These are phyloP conservation scores for Chaetomiaceae sp. DNA, from an alignment of 2,329 filamentous ascomycete genomes.

Conservation along the genomic window DNA sequence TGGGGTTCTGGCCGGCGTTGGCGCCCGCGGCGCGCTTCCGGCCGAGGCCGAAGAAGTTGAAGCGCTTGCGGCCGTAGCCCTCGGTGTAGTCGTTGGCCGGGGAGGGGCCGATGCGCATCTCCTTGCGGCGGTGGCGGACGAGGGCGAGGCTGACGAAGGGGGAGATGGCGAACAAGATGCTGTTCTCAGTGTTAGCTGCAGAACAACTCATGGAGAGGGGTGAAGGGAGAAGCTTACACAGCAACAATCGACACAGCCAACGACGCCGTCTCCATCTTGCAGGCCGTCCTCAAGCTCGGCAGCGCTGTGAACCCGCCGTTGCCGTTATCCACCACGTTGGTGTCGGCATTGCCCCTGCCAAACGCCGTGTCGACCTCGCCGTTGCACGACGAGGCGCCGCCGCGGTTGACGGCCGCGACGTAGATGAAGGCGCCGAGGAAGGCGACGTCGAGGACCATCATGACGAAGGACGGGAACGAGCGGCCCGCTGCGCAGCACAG, in stretches of 20 bases:
- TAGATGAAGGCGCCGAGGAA: conserved; percentile 79
- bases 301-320: conserved; percentile 44
- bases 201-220: not conserved
- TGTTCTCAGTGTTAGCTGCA: conserved; percentile 13
- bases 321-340: conserved; percentile 43
- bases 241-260: conserved; percentile 76
- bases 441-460: conserved; percentile 69
- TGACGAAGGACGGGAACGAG: conserved; percentile 66
- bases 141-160: conserved; percentile 28
- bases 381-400: conserved; percentile 62
- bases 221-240: conserved; percentile 48
- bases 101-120: conserved; percentile 38
- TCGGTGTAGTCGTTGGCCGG: conserved; percentile 34
- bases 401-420: conserved; percentile 68
- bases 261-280: conserved; percentile 69
- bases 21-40: conserved; percentile 4
- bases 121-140: conserved; percentile 34
- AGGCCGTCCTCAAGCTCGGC: conserved; percentile 52
- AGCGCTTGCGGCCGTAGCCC: conserved; percentile 18
- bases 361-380: conserved; percentile 61
- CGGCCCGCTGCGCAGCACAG: conserved; percentile 77
- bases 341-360: conserved; percentile 55
- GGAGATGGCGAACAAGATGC: conserved; percentile 32
- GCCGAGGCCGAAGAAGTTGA: conserved; percentile 14
- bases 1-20: conserved; percentile 9